Conservation (phyloP, 108 stramenopile species). For the Thalassiosira profunda region DNA sequence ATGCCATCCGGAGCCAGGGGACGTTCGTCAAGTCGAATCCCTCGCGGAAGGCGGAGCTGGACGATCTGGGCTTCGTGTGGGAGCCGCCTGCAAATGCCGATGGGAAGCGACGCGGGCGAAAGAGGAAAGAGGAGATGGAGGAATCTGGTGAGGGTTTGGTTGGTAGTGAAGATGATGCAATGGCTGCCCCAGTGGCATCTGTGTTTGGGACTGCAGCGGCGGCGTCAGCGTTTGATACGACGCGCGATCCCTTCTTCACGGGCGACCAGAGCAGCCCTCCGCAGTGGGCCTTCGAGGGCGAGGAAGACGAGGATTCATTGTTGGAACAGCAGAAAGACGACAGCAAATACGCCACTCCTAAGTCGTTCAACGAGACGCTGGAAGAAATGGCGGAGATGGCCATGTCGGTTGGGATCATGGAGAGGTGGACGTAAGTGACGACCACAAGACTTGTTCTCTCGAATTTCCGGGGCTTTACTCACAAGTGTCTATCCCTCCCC, state of each 20-base stretch:
- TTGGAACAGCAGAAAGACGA: constrained; percentile 50
- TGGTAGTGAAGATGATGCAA: constrained; percentile 33
- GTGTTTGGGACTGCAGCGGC: constrained; percentile 31
- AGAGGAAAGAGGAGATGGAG: constrained; percentile 59
- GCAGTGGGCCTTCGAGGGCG: constrained; percentile 74
- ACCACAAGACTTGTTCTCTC: neutral
- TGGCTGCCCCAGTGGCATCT: constrained; percentile 9
- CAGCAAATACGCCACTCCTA: constrained; percentile 44
- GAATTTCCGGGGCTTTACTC: neutral
- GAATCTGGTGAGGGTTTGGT: too few relatives aligned
- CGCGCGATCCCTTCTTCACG: constrained; percentile 42
- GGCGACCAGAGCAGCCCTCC: constrained; percentile 53
- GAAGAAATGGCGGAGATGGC: constrained; percentile 66
- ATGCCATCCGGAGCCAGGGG: constrained; percentile 91
- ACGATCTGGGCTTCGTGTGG: constrained; percentile 89
- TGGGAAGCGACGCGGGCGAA: constrained; percentile 64
- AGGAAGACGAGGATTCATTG: constrained; percentile 43
- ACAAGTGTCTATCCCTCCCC: neutral
- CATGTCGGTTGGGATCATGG: constrained; percentile 70
- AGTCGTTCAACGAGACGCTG: constrained; percentile 64
- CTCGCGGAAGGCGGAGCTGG: constrained; percentile 64
- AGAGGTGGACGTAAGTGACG: constrained; percentile 57
- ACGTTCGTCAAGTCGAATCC: constrained; percentile 86
- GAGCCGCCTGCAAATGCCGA: constrained; percentile 57
- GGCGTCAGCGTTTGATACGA: constrained; percentile 16